phyloP scores from a whole-genome alignment of 306 rosid genomes.

The Nissolia schottii region DNA sequence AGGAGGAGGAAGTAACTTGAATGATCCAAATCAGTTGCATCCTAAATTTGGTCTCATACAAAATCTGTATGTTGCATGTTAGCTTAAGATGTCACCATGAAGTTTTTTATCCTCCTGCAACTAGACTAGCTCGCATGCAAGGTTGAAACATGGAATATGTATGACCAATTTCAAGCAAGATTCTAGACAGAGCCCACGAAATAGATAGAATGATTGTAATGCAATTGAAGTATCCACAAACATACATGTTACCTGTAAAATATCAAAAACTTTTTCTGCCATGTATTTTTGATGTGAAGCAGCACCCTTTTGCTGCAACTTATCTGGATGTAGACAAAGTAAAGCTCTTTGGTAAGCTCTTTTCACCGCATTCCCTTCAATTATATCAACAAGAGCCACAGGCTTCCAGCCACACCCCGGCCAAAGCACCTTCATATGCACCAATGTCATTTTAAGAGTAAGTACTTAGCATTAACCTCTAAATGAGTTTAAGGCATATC shows the following conservation, averaged over 20 bases:
- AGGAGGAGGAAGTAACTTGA: neutral
- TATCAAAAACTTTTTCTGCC: constrained; percentile 82
- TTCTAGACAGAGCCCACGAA: constrained; percentile 8
- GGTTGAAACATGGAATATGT: neutral
- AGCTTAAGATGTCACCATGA: neutral
- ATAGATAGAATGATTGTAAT: neutral
- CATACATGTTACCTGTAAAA: constrained; percentile 67
- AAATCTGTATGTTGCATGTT: neutral
- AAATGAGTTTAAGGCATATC: constrained; percentile 6
- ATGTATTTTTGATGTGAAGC: constrained; percentile 64
- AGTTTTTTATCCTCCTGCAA: neutral
- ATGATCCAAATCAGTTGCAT: constrained; percentile 7
- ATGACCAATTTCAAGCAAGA: neutral
- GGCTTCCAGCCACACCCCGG: constrained; percentile 89
- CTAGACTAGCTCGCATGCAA: neutral
- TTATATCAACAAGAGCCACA: constrained; percentile 86
- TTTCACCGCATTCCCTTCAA: constrained; percentile 86
- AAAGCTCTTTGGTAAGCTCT: constrained; percentile 92
- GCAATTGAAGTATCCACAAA: neutral
- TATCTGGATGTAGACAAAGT: constrained; percentile 94
- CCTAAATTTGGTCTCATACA: neutral
- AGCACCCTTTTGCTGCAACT: constrained; percentile 95
- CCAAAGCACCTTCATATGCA: constrained; percentile 76
- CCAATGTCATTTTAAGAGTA: constrained; percentile 8
- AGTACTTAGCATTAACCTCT: neutral